Percentiles rank a stretch among this genome's conserved stretches.
phyloP scores from a whole-genome alignment of 352 stramenopile species.

The Pelagophyceae sp. region DNA sequence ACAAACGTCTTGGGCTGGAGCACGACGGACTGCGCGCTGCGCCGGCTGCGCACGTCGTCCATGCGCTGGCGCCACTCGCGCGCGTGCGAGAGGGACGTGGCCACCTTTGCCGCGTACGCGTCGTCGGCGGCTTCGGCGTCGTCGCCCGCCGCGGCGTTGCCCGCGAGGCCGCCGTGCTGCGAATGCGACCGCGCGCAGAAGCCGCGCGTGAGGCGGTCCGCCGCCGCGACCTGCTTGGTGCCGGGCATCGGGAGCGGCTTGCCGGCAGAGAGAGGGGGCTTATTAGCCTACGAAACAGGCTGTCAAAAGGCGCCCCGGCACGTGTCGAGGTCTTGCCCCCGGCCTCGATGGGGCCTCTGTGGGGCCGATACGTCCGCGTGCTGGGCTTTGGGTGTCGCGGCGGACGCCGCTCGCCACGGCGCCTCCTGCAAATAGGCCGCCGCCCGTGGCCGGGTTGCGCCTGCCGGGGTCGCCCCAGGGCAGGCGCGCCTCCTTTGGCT shows the following conservation, averaged over 20 bases:
- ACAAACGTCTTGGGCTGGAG: constrained; percentile 16
- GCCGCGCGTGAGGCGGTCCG: constrained; percentile 35
- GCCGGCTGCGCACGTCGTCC: constrained; percentile 1
- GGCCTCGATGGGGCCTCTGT: too few species aligned
- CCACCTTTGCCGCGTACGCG: not conserved
- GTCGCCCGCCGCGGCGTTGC: too few species aligned
- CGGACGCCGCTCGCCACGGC: constrained; percentile 29
- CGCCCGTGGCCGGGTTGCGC: not conserved
- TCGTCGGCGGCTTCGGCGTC: not conserved
- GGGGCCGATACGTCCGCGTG: too few species aligned
- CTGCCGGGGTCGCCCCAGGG: constrained; percentile 3
- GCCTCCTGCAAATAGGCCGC: constrained; percentile 25
- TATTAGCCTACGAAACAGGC: too few species aligned
- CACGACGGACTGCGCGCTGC: not conserved
- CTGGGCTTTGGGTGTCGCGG: too few species aligned
- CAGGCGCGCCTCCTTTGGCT: constrained; percentile 4
- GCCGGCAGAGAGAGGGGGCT: constrained; percentile 33
- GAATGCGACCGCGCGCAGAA: not conserved
- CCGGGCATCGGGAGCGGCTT: constrained; percentile 30
- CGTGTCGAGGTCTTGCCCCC: too few species aligned
- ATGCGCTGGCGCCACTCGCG: not conserved
- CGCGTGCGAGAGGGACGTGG: not conserved
- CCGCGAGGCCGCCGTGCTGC: not conserved
- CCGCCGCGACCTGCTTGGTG: constrained; percentile 38
- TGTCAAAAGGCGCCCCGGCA: too few species aligned